Conservation (phyloP, 2,329 filamentous ascomycete genomes). For the Claviceps sorghi region DNA sequence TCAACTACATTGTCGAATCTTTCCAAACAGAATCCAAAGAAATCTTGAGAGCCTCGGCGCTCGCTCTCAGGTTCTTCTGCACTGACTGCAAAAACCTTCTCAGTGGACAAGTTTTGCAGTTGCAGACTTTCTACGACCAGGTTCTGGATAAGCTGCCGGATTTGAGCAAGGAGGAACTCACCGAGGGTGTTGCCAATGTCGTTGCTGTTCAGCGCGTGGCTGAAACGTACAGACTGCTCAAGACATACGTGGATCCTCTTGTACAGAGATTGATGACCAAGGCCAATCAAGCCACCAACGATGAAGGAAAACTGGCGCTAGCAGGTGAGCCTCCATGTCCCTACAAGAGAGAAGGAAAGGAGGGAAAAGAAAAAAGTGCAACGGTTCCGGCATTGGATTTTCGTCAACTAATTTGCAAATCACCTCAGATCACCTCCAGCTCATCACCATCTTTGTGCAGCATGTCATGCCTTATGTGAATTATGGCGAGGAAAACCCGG, state of each 20-base stretch:
- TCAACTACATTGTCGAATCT: conserved; percentile 88
- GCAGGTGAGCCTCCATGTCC: conserved; percentile 44
- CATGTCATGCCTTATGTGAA: conserved; percentile 59
- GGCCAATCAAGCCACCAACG: conserved; percentile 70
- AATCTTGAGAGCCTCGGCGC: conserved; percentile 77
- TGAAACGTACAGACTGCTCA: conserved; percentile 72
- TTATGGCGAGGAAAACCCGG: conserved; percentile 63
- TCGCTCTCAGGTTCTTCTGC: conserved; percentile 95
- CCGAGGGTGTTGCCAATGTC: conserved; percentile 85
- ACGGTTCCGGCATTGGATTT: not conserved
- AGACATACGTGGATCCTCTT: conserved; percentile 85
- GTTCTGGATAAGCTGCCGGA: conserved; percentile 76
- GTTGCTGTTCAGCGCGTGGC: conserved; percentile 70
- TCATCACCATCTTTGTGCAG: conserved; percentile 84
- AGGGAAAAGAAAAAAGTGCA: not conserved
- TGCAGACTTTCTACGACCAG: conserved; percentile 85
- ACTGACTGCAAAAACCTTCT: conserved; percentile 83
- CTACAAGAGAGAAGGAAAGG: not conserved
- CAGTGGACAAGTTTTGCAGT: conserved; percentile 65
- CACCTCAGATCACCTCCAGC: conserved; percentile 62
- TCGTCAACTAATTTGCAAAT: not conserved
- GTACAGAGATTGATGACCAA: conserved; percentile 73
- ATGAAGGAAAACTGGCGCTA: conserved; percentile 70
- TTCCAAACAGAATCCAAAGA: conserved; percentile 83
- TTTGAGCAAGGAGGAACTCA: conserved; percentile 86